Base-by-base conservation (phyloP, 1,284 basidiomycete genomes). In the Ceratobasidium sp. region DNA sequence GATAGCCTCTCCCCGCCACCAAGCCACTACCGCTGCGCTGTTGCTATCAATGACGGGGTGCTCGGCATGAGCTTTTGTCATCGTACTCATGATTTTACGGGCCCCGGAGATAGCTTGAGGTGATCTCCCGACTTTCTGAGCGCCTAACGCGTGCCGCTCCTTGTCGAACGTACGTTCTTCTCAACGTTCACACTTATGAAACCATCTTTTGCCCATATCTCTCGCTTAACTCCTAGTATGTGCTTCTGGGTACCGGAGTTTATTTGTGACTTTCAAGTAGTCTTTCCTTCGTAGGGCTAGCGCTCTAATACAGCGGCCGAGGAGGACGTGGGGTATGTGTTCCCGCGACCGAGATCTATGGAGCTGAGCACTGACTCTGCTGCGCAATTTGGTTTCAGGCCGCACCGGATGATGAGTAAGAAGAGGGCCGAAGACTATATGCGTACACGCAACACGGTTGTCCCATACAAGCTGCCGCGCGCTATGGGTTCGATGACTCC, bases 11-110 rank as follows among this genome's bases (percentile, higher is more conserved):
- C 26, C 12, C 42, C 42, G 44, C 42, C 59, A 62, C 38, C 33
- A n/a, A 62, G 59, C 17, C n/a, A 48, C 10, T 65, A 17, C n/a
- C n/a, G n/a, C 62, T 48, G 62, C 62, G 62, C 42, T 65, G n/a
- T 13, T 44, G 62, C 62, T 48, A 28, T 65, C 42, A 7, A 15
- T 17, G 26, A 46, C 42, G 40, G 20, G 7, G 20, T 33, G 10
- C n/a, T 54, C 20, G 52, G 23, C n/a, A 28, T 15, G 6, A 54
- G 33, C 28, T 12, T 15, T 5, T 20, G 9, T 10, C 38, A 59
- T 10, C 12, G 13, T 33, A 17, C 28, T 59, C 56, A 28, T 59
- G 33, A 1, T 33, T 59, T 33, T 28, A 59, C 59, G 59, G 59
- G 38, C 33, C 2, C 59, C 59, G 59, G 20, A 7, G 20, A 9